Evolutionary conservation across 257 asterid genomes (phyloP).

Genomic region (Scutellaria minor): DNA sequence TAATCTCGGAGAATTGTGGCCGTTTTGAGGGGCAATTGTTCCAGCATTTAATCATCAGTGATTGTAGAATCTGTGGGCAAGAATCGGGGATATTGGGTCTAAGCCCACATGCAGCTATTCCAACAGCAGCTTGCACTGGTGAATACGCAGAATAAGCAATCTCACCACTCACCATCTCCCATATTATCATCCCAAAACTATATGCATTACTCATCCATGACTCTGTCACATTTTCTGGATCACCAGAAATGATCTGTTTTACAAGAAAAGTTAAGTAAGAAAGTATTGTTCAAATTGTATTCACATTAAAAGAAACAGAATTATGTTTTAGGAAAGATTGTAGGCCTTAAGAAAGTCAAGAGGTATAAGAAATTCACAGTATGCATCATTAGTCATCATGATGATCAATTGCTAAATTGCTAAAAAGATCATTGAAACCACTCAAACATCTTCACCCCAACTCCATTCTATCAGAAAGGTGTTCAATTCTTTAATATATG

Average conservation of each 20-base stretch:
- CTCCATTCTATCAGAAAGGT: slow-evolving; percentile 29
- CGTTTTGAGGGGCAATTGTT: slow-evolving; percentile 83
- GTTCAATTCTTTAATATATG: slow-evolving; percentile 8
- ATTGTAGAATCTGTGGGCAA: slow-evolving; percentile 76
- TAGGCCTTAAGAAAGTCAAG: not conserved
- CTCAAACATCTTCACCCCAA: slow-evolving; percentile 22
- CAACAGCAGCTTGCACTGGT: slow-evolving; percentile 99
- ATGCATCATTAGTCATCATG: slow-evolving; percentile 26
- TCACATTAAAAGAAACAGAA: not conserved
- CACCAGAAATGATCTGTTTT: slow-evolving; percentile 89
- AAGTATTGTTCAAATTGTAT: not conserved
- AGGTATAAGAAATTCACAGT: not conserved
- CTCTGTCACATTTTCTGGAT: slow-evolving; percentile 87
- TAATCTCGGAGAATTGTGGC: slow-evolving; percentile 81
- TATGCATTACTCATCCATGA: slow-evolving; percentile 97
- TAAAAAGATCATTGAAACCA: slow-evolving; percentile 26
- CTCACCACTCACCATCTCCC: slow-evolving; percentile 95
- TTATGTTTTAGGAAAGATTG: not conserved
- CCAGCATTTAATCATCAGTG: slow-evolving; percentile 90
- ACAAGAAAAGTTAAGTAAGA: slow-evolving; percentile 18
- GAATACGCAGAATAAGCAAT: slow-evolving; percentile 90
- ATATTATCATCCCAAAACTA: slow-evolving; percentile 87
- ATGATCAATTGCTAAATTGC: slow-evolving; percentile 2
- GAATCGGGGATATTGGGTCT: slow-evolving; percentile 89
- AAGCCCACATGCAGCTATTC: slow-evolving; percentile 98